Evolutionary conservation across 371 early-diverging fungal species (phyloP), one percentile per base, ranked within the genome.

Genomic region (Rhizopus stolonifer): DNA sequence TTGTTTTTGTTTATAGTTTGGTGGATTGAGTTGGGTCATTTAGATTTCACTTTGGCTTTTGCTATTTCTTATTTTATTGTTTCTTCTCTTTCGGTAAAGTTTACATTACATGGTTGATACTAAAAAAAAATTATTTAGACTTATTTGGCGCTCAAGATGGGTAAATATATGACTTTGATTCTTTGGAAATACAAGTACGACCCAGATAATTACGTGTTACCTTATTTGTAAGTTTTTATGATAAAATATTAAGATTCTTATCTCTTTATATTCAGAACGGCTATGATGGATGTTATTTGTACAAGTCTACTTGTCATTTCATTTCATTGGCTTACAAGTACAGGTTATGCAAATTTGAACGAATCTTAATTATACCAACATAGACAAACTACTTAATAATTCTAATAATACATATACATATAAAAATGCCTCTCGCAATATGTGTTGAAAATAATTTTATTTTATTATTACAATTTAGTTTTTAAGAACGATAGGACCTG

Each of bases 171-270:
- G 69, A 81, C 85, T 3, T 43, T 66, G 8, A 29, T 60, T 10
- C 76, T 87, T 34, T 93, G 93, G 93, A 60, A 72, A 29, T 68
- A 72, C 31, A 81, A 83, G 17, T 85, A 88, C 46, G 91, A 93
- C 51, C 92, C 92, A 9, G 91, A 93, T 49, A 88, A 91, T 61
- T 90, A 88, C 60, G 86, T 87, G n/a, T 69, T 91, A 54, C 91
- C 93, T 15, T 81, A 87, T 29, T 59, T 93, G 79, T 80, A 80
- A 76, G 75, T 46, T n/a, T 56, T 25, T 14, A 38, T 42, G 32
- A 21, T 34, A 47, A 22, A 22, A 21, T 43, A 15, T 46, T 56
- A 29, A 15, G 32, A n/a, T n/a, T n/a, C n/a, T n/a, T n/a, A n/a
- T n/a, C n/a, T n/a, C n/a, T n/a, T n/a, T n/a, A n/a, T 23, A 4